Evolutionary conservation across 306 rosid species (phyloP).

Genomic region (Quercus robur): DNA sequence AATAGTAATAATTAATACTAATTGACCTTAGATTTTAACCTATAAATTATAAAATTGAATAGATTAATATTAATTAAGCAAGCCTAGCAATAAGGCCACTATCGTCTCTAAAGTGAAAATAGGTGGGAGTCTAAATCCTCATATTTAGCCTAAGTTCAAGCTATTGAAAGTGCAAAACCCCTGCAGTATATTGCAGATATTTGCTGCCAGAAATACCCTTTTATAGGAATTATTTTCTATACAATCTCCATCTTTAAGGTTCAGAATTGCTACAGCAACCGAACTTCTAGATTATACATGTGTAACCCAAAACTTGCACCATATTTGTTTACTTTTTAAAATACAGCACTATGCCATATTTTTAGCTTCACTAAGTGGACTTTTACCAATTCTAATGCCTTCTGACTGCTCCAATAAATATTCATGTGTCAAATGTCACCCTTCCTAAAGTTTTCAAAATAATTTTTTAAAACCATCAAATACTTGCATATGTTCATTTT

Average conservation of each 20-base stretch:
- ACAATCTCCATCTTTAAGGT: neutral
- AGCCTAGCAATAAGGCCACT: neutral
- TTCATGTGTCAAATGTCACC: neutral
- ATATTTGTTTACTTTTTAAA: neutral
- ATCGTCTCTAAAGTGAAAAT: neutral
- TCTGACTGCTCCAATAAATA: neutral
- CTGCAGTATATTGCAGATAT: neutral
- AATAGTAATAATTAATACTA: slow-evolving; percentile 46
- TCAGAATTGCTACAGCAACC: neutral
- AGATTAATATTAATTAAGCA: neutral
- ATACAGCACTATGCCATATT: neutral
- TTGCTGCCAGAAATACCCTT: neutral
- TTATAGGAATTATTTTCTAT: neutral
- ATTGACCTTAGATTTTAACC: neutral
- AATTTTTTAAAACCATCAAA: neutral
- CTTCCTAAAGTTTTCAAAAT: neutral
- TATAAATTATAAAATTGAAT: neutral
- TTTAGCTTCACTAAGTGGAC: neutral
- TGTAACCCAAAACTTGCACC: neutral
- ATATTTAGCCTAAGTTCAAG: neutral
- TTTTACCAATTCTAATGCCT: neutral
- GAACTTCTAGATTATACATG: neutral
- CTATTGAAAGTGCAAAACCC: neutral
- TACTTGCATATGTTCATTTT: neutral
- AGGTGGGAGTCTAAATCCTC: neutral